These are phyloP conservation scores for Zoysia matrella DNA, from an alignment of 202 grass and related monocot genomes.

Conservation along the genomic window DNA sequence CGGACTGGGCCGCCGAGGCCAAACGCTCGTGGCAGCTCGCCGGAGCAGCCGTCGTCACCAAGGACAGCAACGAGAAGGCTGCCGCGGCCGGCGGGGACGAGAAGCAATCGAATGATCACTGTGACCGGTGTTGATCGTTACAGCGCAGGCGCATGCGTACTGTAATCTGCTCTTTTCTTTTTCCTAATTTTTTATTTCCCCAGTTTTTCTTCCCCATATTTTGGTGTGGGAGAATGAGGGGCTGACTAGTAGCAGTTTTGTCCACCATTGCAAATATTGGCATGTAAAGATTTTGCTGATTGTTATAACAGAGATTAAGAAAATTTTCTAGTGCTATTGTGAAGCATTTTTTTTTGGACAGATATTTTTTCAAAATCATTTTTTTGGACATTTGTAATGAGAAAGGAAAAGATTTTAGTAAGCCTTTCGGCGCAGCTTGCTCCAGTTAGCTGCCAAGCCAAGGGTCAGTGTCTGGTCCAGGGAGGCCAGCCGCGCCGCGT, in stretches of 20 bases:
- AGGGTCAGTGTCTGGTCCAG: conserved; percentile 59
- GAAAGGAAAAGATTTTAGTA: background rate
- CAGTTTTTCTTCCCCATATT: conserved; percentile 13
- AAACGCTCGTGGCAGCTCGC: conserved; percentile 71
- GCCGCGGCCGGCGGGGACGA: conserved; percentile 43
- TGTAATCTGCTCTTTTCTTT: conserved; percentile 24
- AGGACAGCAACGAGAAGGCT: conserved; percentile 6
- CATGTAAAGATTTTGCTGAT: conserved; percentile 53
- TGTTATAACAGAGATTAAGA: conserved; percentile 10
- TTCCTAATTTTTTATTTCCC: background rate
- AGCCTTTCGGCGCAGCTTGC: conserved; percentile 37
- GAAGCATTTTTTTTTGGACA: no score
- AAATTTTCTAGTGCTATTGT: no score
- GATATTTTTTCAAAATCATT: background rate
- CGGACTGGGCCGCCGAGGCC: conserved; percentile 76
- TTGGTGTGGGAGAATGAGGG: conserved; percentile 29
- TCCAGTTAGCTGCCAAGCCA: background rate
- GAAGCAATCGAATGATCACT: conserved; percentile 13
- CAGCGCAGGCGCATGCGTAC: conserved; percentile 21
- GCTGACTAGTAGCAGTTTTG: conserved; percentile 53
- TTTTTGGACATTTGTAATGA: background rate
- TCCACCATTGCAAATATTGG: conserved; percentile 32
- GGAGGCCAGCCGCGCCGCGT: conserved; percentile 51
- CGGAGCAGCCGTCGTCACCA: conserved; percentile 9
- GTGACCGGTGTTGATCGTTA: conserved; percentile 49